These are phyloP conservation scores for Trebouxia sp. DNA, from an alignment of 139 green algal species.

Conservation along the genomic window DNA sequence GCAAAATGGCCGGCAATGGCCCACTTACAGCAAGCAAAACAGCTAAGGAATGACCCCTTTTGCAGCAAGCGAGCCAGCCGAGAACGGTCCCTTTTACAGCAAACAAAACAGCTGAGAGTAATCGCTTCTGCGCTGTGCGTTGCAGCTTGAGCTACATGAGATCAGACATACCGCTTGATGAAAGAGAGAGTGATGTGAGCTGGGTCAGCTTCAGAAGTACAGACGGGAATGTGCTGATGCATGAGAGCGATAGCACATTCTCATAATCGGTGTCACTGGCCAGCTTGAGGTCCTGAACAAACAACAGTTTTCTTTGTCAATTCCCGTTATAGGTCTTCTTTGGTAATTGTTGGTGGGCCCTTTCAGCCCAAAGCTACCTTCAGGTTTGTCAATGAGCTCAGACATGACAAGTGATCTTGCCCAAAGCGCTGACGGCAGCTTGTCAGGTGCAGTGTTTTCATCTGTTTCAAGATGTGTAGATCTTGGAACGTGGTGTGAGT, in stretches of 20 bases:
- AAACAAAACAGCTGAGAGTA: neutral
- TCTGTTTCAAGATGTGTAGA: neutral
- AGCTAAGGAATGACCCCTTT: neutral
- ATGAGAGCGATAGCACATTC: neutral
- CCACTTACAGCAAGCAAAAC: neutral
- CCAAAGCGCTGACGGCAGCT: neutral
- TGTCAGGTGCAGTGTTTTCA: neutral
- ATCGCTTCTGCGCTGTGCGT: neutral
- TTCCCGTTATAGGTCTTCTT: too few relatives aligned
- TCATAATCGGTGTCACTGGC: conserved; percentile 6
- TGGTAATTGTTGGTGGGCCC: neutral
- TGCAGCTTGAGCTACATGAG: neutral
- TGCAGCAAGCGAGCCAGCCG: too few relatives aligned
- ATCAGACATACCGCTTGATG: neutral
- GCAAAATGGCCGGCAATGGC: neutral
- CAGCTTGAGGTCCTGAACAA: conserved; percentile 6
- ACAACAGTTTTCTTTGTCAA: too few relatives aligned
- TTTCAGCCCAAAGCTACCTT: neutral
- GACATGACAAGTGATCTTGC: neutral
- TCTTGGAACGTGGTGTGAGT: neutral
- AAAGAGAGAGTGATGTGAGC: conserved; percentile 3
- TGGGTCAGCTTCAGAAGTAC: neutral
- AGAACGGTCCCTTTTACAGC: too few relatives aligned
- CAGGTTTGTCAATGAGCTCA: neutral
- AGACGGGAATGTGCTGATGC: neutral